Percentiles rank a stretch among this genome's conserved stretches.
Evolutionary conservation across 2,329 filamentous ascomycete genomes (phyloP).

Genomic region (Grosmannia clavigera): DNA sequence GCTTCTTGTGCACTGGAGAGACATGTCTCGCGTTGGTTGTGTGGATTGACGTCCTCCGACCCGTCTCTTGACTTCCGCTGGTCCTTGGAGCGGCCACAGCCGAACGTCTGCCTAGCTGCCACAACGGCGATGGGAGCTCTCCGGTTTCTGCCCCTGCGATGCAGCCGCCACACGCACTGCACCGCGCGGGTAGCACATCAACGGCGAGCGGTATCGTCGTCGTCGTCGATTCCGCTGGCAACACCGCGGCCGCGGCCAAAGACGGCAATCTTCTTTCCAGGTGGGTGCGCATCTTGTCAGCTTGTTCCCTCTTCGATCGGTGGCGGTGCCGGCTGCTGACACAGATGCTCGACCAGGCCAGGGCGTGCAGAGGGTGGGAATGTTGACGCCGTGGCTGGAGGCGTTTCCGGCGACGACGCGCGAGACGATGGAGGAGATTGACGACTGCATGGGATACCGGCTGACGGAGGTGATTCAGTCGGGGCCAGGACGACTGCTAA

Average conservation of each 20-base stretch:
- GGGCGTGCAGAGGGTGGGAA: constrained; percentile 79
- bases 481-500: constrained; percentile 66
- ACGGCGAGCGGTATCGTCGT: not conserved
- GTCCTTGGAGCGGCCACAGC: not conserved
- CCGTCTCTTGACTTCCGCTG: not conserved
- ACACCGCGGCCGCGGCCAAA: constrained; percentile 13
- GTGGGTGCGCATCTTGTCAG: constrained; percentile 18
- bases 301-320: not conserved
- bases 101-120: not conserved
- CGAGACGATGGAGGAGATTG: constrained; percentile 75
- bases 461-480: constrained; percentile 68
- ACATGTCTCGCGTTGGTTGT: not conserved
- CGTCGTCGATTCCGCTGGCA: not conserved
- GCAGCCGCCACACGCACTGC: not conserved
- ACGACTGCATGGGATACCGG: constrained; percentile 60
- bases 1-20: not conserved
- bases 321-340: not conserved
- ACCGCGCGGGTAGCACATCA: not conserved
- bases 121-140: not conserved
- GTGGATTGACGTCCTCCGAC: not conserved
- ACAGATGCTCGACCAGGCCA: constrained; percentile 44
- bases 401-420: constrained; percentile 69
- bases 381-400: constrained; percentile 75
- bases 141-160: not conserved
- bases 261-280: constrained; percentile 50